phyloP scores from a whole-genome alignment of 768 basidiomycete genomes.

The Candolleomyces aberdarensis region DNA sequence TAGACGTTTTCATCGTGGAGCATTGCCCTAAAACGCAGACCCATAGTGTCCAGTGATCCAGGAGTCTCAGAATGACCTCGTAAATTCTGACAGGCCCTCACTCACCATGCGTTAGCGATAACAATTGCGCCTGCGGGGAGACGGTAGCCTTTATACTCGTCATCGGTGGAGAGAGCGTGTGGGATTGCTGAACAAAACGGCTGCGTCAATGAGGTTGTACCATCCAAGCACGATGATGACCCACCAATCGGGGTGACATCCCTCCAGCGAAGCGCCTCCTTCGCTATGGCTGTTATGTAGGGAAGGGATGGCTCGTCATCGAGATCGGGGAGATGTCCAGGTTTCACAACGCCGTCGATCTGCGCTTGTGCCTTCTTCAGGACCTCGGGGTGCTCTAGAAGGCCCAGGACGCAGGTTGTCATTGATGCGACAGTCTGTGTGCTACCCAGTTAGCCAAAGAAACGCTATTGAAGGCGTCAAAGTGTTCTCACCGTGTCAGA shows the following conservation, averaged over 20 bases:
- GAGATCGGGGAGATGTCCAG: constrained; percentile 28
- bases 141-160: constrained; percentile 27
- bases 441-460: too few species aligned
- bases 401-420: constrained; percentile 10
- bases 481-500: constrained; percentile 15
- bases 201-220: background rate
- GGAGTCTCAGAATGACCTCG: too few species aligned
- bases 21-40: constrained; percentile 32
- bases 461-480: too few species aligned
- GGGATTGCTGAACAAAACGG: constrained; percentile 14
- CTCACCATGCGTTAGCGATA: constrained; percentile 28
- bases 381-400: constrained; percentile 13
- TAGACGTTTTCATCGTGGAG: constrained; percentile 36
- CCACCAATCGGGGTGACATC: constrained; percentile 22
- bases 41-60: background rate
- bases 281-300: constrained; percentile 27
- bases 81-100: background rate
- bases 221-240: background rate
- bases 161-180: constrained; percentile 20
- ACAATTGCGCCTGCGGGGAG: constrained; percentile 31
- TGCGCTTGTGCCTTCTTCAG: constrained; percentile 30
- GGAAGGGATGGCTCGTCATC: constrained; percentile 25
- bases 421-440: constrained; percentile 6
- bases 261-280: constrained; percentile 28
- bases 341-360: constrained; percentile 29